Percentiles rank a stretch among this genome's conserved stretches.
Evolutionary conservation across 208 protist species (phyloP).

Genomic region (Trypanosoma theileri): DNA sequence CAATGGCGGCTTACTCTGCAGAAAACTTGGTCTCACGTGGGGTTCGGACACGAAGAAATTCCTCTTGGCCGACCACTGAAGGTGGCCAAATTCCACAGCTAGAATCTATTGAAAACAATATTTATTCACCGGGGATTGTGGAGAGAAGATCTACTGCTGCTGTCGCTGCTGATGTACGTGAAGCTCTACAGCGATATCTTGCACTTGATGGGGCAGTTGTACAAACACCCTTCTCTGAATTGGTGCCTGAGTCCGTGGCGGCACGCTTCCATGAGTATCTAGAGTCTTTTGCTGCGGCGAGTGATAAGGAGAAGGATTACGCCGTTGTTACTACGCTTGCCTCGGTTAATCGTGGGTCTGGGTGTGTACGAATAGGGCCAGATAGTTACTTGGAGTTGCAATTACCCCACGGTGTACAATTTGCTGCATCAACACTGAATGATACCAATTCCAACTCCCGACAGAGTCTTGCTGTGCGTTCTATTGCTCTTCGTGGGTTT

Average conservation of each 20-base stretch:
- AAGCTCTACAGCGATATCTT: constrained; percentile 12
- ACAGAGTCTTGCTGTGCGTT: constrained; percentile 41
- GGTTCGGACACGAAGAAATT: not conserved
- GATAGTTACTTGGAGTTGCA: constrained; percentile 57
- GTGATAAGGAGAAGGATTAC: constrained; percentile 79
- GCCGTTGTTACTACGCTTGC: constrained; percentile 64
- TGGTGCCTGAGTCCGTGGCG: constrained; percentile 46
- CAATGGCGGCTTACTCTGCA: constrained; percentile 54
- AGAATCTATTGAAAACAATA: not conserved
- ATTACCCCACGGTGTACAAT: constrained; percentile 57
- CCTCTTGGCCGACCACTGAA: not conserved
- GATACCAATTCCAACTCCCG: constrained; percentile 84
- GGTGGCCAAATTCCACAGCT: not conserved
- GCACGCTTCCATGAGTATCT: constrained; percentile 62
- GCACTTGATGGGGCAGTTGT: not conserved
- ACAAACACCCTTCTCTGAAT: constrained; percentile 32
- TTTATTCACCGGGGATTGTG: not conserved
- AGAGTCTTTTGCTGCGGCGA: constrained; percentile 47
- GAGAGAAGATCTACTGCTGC: not conserved
- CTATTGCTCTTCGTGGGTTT: constrained; percentile 47
- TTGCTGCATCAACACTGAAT: constrained; percentile 74
- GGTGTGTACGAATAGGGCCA: constrained; percentile 46
- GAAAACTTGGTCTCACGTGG: constrained; percentile 36
- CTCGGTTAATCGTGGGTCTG: constrained; percentile 36
- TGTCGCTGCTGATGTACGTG: constrained; percentile 11